Conservation (phyloP, 2,329 filamentous ascomycete species). For the Claviceps lovelessii region DNA sequence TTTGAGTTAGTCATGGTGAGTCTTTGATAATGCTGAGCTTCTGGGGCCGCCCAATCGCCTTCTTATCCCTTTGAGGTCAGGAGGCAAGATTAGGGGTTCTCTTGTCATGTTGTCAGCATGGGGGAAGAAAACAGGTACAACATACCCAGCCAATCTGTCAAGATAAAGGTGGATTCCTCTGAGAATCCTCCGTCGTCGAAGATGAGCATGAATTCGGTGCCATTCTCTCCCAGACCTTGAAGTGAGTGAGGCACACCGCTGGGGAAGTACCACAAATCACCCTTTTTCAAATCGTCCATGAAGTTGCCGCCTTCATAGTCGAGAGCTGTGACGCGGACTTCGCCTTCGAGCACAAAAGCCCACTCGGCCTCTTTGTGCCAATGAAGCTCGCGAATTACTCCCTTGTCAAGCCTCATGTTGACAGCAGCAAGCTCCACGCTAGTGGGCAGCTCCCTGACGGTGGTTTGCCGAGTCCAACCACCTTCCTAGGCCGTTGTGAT, state of each 20-base stretch:
- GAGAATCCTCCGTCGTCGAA: conserved; percentile 38
- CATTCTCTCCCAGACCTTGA: conserved; percentile 54
- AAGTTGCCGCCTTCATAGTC: conserved; percentile 65
- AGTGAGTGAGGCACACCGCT: conserved; percentile 64
- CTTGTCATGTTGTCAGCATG: no score
- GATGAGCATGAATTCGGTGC: conserved; percentile 34
- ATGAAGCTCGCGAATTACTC: conserved; percentile 62
- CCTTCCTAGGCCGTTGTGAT: conserved; percentile 37
- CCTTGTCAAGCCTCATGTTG: conserved; percentile 62
- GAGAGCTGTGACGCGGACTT: conserved; percentile 56
- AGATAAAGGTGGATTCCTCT: conserved; percentile 53
- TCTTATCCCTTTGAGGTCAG: no score
- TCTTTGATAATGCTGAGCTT: no score
- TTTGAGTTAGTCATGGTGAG: background rate
- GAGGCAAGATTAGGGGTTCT: no score
- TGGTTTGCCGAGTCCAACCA: conserved; percentile 65
- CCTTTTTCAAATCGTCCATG: conserved; percentile 60
- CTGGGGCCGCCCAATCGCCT: no score
- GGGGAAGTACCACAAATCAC: conserved; percentile 72
- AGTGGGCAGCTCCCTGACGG: conserved; percentile 46
- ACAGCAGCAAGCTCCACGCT: conserved; percentile 61
- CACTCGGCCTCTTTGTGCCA: conserved; percentile 74
- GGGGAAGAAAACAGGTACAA: background rate
- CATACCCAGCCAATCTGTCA: conserved; percentile 57
- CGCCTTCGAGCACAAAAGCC: conserved; percentile 59